Base-by-base conservation (phyloP, 106 monocot genomes). In the Dendrobium catenatum region DNA sequence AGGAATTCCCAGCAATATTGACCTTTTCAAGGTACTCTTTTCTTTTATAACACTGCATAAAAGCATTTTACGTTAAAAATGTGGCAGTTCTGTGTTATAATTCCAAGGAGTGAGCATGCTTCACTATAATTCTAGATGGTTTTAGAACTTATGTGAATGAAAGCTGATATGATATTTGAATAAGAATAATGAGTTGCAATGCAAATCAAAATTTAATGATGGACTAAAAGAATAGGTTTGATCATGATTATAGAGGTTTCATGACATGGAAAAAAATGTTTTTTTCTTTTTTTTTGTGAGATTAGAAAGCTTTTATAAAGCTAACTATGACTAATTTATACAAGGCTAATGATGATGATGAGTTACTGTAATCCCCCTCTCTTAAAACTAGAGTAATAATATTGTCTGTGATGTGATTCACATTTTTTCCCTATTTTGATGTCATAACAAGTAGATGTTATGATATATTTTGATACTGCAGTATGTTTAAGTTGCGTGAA, bases 1-100 rank as follows among this genome's bases (percentile, higher is more conserved):
- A 83, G 98, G 98, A 49, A 99, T 99, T 80, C 98, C 98, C 72
- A 99, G 98, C 83, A 99, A 99, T 80, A 99, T 99, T 68, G 95
- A 99, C 73, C 95, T 99, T 82, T 92, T 97, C 86, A 94, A 97
- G 97, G 97, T 97, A 64, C n/a, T 78, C 24, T 43, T 49, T 73
- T 80, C 5, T 84, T 18, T 67, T 64, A 41, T 61, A 37, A 18
- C 61, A 22, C 24, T 22, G 64, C 13, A 64, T 64, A 64, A 58
- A 18, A 4, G 15, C 0, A 58, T 58, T 58, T 58, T 16, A 58
- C 19, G 19, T 46, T 6, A 64, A 64, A 24, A 22, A 26, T 24
- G 5, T n/a, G 6, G 22, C 24, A 64, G 64, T 13, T 51, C 2
- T 51, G 10, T 51, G 51, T 64, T 64, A 24, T 24, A n/a, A n/a